Conservation (phyloP, 225 moss, liverwort and hornwort genomes). For the Climacium dendroides region DNA sequence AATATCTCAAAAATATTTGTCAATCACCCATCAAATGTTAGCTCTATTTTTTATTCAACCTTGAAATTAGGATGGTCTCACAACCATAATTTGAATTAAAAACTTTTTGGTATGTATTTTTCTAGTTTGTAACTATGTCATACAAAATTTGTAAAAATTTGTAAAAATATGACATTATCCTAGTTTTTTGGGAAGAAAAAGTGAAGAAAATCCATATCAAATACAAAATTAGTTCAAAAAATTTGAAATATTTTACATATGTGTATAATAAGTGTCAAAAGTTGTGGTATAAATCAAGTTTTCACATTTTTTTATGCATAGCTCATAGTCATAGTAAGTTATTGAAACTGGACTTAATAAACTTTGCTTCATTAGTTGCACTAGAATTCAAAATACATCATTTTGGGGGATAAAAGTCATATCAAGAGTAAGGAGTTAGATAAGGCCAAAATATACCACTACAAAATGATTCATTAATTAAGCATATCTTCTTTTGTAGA, state of each 20-base stretch:
- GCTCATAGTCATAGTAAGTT: not conserved
- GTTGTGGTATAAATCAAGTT: not conserved
- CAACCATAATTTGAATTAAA: not conserved
- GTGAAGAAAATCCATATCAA: too few relatives aligned
- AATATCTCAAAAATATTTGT: not conserved
- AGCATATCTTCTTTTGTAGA: not conserved
- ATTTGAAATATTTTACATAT: too few relatives aligned
- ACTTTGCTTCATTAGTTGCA: not conserved
- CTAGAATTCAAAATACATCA: not conserved
- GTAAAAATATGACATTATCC: not conserved
- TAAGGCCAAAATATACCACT: not conserved
- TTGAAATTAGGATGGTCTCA: not conserved
- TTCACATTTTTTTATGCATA: not conserved
- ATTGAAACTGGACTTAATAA: not conserved
- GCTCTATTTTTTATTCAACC: not conserved
- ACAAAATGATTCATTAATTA: not conserved
- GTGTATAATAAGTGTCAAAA: not conserved
- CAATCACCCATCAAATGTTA: rapidly evolving
- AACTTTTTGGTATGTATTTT: not conserved
- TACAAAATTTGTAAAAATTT: not conserved
- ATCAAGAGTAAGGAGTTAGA: not conserved
- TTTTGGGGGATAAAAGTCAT: not conserved
- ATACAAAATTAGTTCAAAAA: not conserved
- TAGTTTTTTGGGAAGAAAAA: not conserved
- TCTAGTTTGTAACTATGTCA: not conserved